Base-by-base conservation (phyloP, 179 eudicot species). In the Gypsophila paniculata region DNA sequence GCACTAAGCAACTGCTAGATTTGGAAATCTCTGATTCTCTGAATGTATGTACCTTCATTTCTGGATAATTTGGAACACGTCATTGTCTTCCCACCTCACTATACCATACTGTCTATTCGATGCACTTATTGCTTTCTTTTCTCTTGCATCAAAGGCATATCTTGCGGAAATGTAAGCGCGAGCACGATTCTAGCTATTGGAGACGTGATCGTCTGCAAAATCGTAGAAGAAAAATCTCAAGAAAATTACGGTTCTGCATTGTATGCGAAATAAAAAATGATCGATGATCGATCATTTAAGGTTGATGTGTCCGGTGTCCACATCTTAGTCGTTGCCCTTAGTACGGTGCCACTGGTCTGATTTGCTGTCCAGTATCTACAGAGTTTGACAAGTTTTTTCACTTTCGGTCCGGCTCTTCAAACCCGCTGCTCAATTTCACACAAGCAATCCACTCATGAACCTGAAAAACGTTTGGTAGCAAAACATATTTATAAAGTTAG, bases 61-160 rank as follows among this genome's bases (percentile, higher is more conserved):
- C 58, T 58, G 53, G 39, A 65, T 65, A 68, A 65, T 66, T 65
- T 42, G 72, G 59, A 67, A 67, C 65, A 74, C n/a, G 59, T 74
- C 77, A 67, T 46, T 68, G 10, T 74, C 72, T 67, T 42, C 57
- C 66, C 23, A 67, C 77, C 64, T 48, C 59, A 74, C 59, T 73
- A 25, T 53, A 25, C 61, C 55, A 49, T 64, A 2, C 11, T 38
- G 64, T 38, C 68, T 26, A 52, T 19, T 49, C 65, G 69, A 72
- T 46, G 26, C 26, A 48, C 48, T 21, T 48, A 26, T 32, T 32
- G 48, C 26, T 23, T 32, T 2, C 21, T 42, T 51, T 72, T 13
- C 17, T 42, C 26, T 65, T 0, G 3, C 3, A 42, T 29, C 34
- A 19, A 26, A 63, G 49, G 26, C 69, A 62, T 49, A 21, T 49